Evolutionary conservation across 768 basidiomycete species (phyloP).

Genomic region (Boletus huronensis): DNA sequence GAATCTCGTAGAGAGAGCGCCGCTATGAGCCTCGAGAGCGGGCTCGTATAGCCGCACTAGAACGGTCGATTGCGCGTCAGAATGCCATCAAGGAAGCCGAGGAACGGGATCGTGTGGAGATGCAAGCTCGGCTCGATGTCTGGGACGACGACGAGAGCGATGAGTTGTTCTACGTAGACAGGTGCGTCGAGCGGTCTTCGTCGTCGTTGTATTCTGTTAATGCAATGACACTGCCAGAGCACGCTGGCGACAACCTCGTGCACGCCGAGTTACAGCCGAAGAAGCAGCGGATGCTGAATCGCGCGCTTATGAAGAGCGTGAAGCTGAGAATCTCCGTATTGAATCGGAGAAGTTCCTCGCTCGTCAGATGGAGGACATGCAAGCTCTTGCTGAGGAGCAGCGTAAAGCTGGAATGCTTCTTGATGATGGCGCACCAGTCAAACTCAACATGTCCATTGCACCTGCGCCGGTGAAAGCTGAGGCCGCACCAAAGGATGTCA

Average conservation of each 20-base stretch:
- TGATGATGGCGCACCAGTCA: conserved; percentile 89
- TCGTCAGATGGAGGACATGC: conserved; percentile 94
- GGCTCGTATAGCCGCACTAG: conserved; percentile 69
- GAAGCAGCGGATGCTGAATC: conserved; percentile 83
- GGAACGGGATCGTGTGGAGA: conserved; percentile 75
- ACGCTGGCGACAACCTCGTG: conserved; percentile 82
- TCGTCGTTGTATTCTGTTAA: background rate
- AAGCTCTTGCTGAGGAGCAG: conserved; percentile 85
- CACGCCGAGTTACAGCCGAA: conserved; percentile 69
- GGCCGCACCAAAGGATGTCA: conserved; percentile 42
- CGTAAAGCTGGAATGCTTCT: conserved; percentile 86
- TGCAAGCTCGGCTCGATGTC: conserved; percentile 76
- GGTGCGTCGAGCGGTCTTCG: conserved; percentile 44
- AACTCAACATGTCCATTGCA: conserved; percentile 73
- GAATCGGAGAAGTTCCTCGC: conserved; percentile 95
- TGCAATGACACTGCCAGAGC: conserved; percentile 37
- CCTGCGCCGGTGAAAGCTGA: conserved; percentile 46
- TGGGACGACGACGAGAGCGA: conserved; percentile 95
- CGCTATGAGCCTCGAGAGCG: conserved; percentile 92
- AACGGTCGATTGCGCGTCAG: conserved; percentile 72
- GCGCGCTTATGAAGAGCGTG: conserved; percentile 76
- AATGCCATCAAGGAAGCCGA: conserved; percentile 70
- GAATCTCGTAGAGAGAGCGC: conserved; percentile 69
- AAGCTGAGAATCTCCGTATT: conserved; percentile 79
- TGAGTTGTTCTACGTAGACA: conserved; percentile 88